Evolutionary conservation across 2,329 filamentous ascomycete species (phyloP).

Genomic region (Madurella fahalii): DNA sequence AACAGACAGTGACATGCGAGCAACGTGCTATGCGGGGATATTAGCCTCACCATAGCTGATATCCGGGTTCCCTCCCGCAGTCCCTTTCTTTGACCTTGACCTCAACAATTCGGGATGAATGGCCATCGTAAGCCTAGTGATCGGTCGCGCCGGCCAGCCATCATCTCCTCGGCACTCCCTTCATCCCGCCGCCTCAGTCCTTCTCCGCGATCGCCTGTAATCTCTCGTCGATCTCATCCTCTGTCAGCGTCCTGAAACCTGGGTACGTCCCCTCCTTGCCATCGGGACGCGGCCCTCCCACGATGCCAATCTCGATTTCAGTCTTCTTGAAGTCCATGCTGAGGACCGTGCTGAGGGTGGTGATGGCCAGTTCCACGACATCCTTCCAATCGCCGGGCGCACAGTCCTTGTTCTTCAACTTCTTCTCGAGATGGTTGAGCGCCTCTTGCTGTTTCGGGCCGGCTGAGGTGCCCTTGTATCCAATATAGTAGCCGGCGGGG

Average conservation of each 20-base stretch:
- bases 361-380: conserved; percentile 94
- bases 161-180: conserved; percentile 3
- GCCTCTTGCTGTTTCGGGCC: conserved; percentile 99
- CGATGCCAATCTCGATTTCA: conserved; percentile 96
- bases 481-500: conserved; percentile 94
- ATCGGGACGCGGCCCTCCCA: conserved; percentile 78
- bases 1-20: conserved; percentile 23
- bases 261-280: conserved; percentile 77
- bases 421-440: conserved; percentile 98
- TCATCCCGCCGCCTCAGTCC: conserved; percentile 56
- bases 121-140: conserved; percentile 1
- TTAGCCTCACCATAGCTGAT: conserved; percentile 16
- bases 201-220: conserved; percentile 98
- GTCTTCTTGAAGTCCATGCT: conserved; percentile 99
- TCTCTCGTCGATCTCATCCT: conserved; percentile 97
- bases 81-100: conserved; percentile 15
- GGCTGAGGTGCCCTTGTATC: conserved; percentile 96
- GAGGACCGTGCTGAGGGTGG: conserved; percentile 88
- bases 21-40: conserved; percentile 21
- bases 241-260: conserved; percentile 81
- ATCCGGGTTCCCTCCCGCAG: conserved; percentile 7
- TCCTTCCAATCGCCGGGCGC: conserved; percentile 94
- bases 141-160: conserved; percentile 11
- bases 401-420: conserved; percentile 97
- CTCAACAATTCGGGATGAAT: conserved; percentile 15